These are phyloP conservation scores for Penicillium sp. DNA, from an alignment of 2,329 filamentous ascomycete genomes.

Conservation along the genomic window DNA sequence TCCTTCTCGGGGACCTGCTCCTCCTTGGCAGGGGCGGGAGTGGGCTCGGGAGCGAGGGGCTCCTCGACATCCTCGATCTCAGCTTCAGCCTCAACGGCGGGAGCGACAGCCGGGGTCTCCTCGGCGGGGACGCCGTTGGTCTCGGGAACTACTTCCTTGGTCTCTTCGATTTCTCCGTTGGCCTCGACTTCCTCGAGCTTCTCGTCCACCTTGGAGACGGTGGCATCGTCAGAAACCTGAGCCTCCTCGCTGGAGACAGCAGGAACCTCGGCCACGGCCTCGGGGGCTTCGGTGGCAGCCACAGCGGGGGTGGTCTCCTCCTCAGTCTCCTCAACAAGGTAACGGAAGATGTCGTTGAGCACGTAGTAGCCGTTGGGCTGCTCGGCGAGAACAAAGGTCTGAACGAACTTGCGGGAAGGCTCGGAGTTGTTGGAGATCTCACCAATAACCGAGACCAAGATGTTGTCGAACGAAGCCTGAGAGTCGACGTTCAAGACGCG, in stretches of 20 bases:
- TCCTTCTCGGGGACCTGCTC: constrained; percentile 56
- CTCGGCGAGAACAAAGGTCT: constrained; percentile 95
- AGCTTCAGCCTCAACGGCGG: constrained; percentile 42
- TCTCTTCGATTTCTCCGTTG: constrained; percentile 45
- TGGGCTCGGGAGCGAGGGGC: constrained; percentile 64
- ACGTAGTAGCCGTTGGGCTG: constrained; percentile 98
- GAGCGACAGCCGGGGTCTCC: constrained; percentile 23
- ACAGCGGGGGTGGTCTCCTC: constrained; percentile 45
- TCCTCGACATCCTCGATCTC: constrained; percentile 54
- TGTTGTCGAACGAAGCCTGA: constrained; percentile 87
- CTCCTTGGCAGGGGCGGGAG: constrained; percentile 52
- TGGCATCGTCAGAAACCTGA: constrained; percentile 42
- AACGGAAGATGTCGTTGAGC: constrained; percentile 96
- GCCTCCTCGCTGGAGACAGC: constrained; percentile 25
- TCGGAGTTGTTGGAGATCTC: constrained; percentile 93
- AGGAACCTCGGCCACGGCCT: constrained; percentile 27
- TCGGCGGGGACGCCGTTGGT: constrained; percentile 35
- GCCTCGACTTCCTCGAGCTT: constrained; percentile 69
- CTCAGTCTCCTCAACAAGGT: constrained; percentile 75
- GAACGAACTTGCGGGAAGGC: constrained; percentile 92
- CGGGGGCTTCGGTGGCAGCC: constrained; percentile 47
- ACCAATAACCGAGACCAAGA: constrained; percentile 96
- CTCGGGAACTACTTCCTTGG: constrained; percentile 33
- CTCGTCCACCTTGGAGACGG: constrained; percentile 65
- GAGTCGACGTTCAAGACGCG: constrained; percentile 97